Evolutionary conservation across 441 rosid genomes (phyloP), one percentile per base, ranked within the genome.

Genomic region (Gossypium gossypioides): DNA sequence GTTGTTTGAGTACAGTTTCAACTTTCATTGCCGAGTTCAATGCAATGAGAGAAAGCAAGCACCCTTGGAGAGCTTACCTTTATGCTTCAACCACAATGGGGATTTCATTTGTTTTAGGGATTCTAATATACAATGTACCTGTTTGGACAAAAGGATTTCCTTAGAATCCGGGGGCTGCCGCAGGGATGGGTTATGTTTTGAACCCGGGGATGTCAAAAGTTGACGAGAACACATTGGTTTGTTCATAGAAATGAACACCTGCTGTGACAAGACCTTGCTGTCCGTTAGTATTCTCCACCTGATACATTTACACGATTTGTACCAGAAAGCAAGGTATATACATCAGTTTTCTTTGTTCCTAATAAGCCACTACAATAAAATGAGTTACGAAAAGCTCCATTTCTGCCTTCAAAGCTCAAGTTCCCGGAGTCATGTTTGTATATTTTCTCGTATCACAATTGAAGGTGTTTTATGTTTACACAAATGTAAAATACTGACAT

Each of bases 1-100:
- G 99, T 42, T 90, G 99, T 82, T 76, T 94, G 18, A 90, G 99
- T 70, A 94, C 97, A 4, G 99, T 94, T 52, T 94, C 99, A 3
- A 92, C 97, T 3, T 85, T 94, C 79, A 85, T 94, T 46, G 90
- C 97, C 0, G 99, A 94, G 87, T 94, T 88, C 82, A 80, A 91
- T 9, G 90, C 97, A 6, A 88, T 90, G 98, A 84, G 91, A 74
- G 87, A 83, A 74, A 89, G 93, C 72, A 72, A 58, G 4, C 74
- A 79, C 67, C 83, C 83, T 19, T 85, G 91, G 92, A 89, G 90
- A 79, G 98, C 97, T 8, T 90, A 83, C 71, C 82, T 68, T 1
- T 91, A 94, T 67, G 90, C 88, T 42, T 63, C 73, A 10, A 65
- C 75, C 25, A 89, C 97, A 51, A 84, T 86, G 52, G 50, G 54